Conservation (phyloP, 179 eudicot genomes). For the Beta macrorhiza region DNA sequence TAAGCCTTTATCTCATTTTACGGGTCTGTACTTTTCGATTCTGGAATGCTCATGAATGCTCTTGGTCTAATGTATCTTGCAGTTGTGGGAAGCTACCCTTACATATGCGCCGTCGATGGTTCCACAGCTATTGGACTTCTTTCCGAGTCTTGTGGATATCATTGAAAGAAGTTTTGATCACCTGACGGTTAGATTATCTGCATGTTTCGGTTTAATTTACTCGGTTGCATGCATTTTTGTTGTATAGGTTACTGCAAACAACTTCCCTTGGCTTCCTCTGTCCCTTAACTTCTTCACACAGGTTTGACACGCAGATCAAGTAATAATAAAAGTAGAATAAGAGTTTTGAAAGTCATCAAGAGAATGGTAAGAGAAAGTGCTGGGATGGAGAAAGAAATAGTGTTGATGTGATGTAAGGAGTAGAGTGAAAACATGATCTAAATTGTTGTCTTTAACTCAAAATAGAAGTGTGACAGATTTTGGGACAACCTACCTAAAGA, state of each 20-base stretch:
- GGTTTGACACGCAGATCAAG: not conserved
- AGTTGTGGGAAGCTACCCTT: constrained; percentile 97
- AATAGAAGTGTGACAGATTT: not conserved
- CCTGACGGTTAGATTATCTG: constrained; percentile 54
- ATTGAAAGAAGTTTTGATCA: constrained; percentile 91
- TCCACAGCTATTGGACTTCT: constrained; percentile 67
- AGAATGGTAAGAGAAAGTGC: not conserved
- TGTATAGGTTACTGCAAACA: constrained; percentile 4
- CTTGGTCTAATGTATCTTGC: constrained; percentile 29
- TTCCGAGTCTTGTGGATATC: constrained; percentile 76
- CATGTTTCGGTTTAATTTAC: not conserved
- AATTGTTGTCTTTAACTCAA: not conserved
- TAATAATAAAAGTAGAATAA: not conserved
- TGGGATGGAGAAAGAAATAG: not conserved
- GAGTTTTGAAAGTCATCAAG: not conserved
- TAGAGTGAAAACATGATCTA: not conserved
- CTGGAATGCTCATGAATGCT: constrained; percentile 12
- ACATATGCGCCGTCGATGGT: constrained; percentile 86
- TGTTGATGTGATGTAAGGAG: not conserved
- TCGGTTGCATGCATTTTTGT: not conserved
- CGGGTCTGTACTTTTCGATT: not conserved
- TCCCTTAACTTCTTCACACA: not conserved
- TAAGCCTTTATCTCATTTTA: constrained; percentile 27
- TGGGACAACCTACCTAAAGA: not conserved
- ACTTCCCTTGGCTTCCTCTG: not conserved